A percentile compares a stretch with the other conserved stretches of the same genome.
These are phyloP conservation scores for Suillus spraguei DNA, from an alignment of 768 basidiomycete genomes.

Conservation along the genomic window DNA sequence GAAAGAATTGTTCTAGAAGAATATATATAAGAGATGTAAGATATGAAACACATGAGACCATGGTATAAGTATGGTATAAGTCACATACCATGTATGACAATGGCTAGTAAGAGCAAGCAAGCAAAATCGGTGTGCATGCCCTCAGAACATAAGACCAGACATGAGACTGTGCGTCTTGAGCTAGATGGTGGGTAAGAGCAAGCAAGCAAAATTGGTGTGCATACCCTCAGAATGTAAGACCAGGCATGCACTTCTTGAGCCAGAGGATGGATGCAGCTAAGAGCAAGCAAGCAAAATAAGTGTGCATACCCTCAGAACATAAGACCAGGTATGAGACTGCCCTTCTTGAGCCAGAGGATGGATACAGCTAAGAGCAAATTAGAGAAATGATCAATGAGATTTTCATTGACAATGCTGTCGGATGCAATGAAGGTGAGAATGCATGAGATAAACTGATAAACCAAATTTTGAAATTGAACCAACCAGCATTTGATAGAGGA, in stretches of 20 bases:
- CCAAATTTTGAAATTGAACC: not conserved
- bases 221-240: slow-evolving; percentile 64
- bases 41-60: no score
- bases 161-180: slow-evolving; percentile 69
- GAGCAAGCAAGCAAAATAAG: slow-evolving; percentile 74
- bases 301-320: slow-evolving; percentile 81
- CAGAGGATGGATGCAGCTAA: slow-evolving; percentile 70
- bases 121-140: slow-evolving; percentile 27
- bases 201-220: slow-evolving; percentile 87
- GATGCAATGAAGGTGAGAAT: slow-evolving; percentile 95
- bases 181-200: slow-evolving; percentile 65
- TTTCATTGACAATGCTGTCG: slow-evolving; percentile 96
- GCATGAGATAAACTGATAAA: slow-evolving; percentile 77
- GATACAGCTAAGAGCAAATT: slow-evolving; percentile 64
- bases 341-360: slow-evolving; percentile 97
- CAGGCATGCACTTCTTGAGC: slow-evolving; percentile 65
- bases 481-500: not conserved
- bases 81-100: no score
- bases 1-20: no score
- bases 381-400: slow-evolving; percentile 91
- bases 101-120: no score
- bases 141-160: slow-evolving; percentile 58
- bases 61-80: no score
- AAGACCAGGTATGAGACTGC: slow-evolving; percentile 80
- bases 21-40: no score